phyloP scores from a whole-genome alignment of 257 asterid species.

The Solanum sitiens region DNA sequence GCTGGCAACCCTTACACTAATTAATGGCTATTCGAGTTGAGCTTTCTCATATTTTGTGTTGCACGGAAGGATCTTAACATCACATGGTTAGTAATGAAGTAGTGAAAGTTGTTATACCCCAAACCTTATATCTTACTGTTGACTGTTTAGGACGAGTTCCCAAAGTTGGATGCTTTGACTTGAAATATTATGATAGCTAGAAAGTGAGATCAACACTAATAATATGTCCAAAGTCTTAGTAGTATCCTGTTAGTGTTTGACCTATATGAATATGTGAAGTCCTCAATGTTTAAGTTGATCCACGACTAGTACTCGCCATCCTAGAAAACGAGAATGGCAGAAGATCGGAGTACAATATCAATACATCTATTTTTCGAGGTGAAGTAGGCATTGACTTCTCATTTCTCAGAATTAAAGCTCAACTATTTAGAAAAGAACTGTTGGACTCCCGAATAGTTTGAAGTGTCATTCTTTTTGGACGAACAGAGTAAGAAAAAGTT shows the following conservation, averaged over 20 bases:
- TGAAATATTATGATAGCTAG: background rate
- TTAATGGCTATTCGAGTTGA: background rate
- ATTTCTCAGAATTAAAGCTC: background rate
- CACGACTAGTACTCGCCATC: background rate
- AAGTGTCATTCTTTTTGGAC: background rate
- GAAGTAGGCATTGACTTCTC: background rate
- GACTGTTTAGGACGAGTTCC: background rate
- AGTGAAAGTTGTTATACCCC: background rate
- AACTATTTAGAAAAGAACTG: background rate
- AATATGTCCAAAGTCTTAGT: background rate
- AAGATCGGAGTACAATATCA: background rate
- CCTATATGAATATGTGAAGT: background rate
- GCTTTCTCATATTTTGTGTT: background rate
- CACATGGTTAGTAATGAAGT: background rate
- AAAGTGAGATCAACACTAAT: background rate
- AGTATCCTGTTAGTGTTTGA: background rate
- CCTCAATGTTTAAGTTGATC: background rate
- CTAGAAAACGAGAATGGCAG: background rate
- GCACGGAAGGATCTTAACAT: background rate
- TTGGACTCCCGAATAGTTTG: background rate
- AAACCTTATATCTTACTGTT: background rate
- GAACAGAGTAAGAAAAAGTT: background rate
- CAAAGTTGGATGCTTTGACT: background rate
- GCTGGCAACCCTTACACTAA: background rate
- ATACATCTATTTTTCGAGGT: background rate